Percentiles rank a stretch among this genome's conserved stretches.
phyloP scores from a whole-genome alignment of 257 asterid genomes.

The Verbascum thapsus region DNA sequence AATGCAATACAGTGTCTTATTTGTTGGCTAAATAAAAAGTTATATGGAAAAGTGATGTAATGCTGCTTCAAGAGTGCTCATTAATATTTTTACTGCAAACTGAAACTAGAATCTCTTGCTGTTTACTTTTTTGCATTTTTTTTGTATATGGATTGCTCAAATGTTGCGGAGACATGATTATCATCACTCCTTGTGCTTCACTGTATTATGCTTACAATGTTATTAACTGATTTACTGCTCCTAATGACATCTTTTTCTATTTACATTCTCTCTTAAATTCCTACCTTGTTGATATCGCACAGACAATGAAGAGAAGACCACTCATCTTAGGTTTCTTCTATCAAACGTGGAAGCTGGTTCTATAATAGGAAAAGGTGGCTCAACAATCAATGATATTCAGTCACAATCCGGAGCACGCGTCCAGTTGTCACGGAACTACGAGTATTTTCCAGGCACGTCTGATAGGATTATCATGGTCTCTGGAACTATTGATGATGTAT shows the following conservation, averaged over 20 bases:
- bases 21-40: background rate
- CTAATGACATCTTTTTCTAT: background rate
- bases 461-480: constrained; percentile 91
- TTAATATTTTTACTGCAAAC: background rate
- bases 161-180: constrained; percentile 15
- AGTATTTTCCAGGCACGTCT: constrained; percentile 65
- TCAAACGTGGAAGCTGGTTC: constrained; percentile 99
- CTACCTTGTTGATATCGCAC: constrained; percentile 31
- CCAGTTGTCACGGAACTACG: constrained; percentile 89
- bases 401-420: constrained; percentile 87
- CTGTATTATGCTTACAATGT: background rate
- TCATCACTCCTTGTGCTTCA: background rate
- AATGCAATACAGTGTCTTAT: too few relatives aligned
- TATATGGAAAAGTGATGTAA: background rate
- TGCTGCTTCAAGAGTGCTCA: background rate
- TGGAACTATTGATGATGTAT: constrained; percentile 66
- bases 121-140: background rate
- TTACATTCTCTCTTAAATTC: constrained; percentile 21
- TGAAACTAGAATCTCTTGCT: background rate
- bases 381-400: constrained; percentile 89
- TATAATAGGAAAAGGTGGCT: constrained; percentile 93
- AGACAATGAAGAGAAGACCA: constrained; percentile 52
- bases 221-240: constrained; percentile 1
- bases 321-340: constrained; percentile 82
- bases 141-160: background rate